Evolutionary conservation across 139 green algal species (phyloP).

Genomic region (Pseudopediastrum boryanum): DNA sequence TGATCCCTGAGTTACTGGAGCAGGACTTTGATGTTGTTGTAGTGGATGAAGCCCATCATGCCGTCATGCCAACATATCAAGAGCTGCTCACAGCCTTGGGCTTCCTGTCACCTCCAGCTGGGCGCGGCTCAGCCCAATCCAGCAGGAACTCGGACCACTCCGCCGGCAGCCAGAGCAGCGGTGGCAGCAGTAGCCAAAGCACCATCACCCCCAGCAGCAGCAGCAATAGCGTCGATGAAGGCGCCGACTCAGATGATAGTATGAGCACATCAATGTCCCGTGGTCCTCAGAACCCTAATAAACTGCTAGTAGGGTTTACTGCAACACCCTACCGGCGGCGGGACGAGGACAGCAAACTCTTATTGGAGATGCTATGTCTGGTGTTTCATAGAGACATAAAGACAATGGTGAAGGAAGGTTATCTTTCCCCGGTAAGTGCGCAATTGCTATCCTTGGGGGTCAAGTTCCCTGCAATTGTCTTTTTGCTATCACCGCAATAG

Average conservation of each 20-base stretch:
- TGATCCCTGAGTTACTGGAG: background rate
- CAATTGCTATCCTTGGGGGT: background rate
- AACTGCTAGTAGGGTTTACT: slow-evolving; percentile 39
- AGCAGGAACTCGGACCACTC: slow-evolving; percentile 12
- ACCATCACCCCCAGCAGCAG: background rate
- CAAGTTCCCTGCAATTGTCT: background rate
- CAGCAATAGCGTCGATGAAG: background rate
- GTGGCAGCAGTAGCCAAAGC: background rate
- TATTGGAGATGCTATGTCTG: background rate
- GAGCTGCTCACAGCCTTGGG: slow-evolving; percentile 18
- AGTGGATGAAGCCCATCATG: slow-evolving; percentile 41
- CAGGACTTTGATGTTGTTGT: slow-evolving; percentile 26
- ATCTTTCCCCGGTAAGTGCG: slow-evolving; percentile 13
- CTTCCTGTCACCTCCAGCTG: slow-evolving; percentile 4
- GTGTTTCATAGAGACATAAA: slow-evolving; percentile 13
- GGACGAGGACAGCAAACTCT: background rate
- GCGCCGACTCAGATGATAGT: background rate
- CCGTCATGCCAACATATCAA: slow-evolving; percentile 19
- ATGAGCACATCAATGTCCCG: background rate
- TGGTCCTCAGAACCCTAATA: background rate
- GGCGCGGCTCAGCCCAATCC: background rate
- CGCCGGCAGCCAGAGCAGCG: background rate
- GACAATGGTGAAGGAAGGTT: slow-evolving; percentile 21
- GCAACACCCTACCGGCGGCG: slow-evolving; percentile 32
- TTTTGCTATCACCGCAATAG: background rate